Conservation (phyloP, 495 filamentous ascomycete species). For the Aspergillus affinis region DNA sequence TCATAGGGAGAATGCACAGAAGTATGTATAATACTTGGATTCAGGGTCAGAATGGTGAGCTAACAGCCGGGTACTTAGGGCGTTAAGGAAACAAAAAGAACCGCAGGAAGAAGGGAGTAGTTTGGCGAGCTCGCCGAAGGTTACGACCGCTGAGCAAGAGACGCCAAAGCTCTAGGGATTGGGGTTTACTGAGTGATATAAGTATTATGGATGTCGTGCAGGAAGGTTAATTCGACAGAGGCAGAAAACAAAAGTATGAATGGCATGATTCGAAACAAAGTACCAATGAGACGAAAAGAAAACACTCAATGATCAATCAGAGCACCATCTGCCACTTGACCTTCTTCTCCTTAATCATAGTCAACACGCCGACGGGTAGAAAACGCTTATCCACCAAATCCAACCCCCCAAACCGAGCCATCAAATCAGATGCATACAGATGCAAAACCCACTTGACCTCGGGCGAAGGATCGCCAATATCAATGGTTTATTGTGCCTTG, state of each 20-base stretch:
- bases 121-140: background rate
- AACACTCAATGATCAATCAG: too few relatives aligned
- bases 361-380: constrained; percentile 54
- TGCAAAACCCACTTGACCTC: constrained; percentile 52
- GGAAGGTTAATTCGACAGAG: background rate
- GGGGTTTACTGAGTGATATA: background rate
- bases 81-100: too few relatives aligned
- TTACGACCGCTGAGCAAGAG: background rate
- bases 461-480: constrained; percentile 3
- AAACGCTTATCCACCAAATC: constrained; percentile 53
- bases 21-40: constrained; percentile 19
- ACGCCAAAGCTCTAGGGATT: background rate
- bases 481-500: background rate
- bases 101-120: background rate
- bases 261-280: too few relatives aligned
- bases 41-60: background rate
- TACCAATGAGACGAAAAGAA: too few relatives aligned
- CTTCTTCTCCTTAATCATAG: constrained; percentile 52
- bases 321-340: constrained; percentile 54
- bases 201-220: too few relatives aligned
- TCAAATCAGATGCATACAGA: constrained; percentile 51
- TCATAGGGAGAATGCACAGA: constrained; percentile 33
- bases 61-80: background rate
- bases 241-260: background rate
- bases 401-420: constrained; percentile 49